Evolutionary conservation across 2,329 filamentous ascomycete genomes (phyloP).

Genomic region (Aspergillus sp.): DNA sequence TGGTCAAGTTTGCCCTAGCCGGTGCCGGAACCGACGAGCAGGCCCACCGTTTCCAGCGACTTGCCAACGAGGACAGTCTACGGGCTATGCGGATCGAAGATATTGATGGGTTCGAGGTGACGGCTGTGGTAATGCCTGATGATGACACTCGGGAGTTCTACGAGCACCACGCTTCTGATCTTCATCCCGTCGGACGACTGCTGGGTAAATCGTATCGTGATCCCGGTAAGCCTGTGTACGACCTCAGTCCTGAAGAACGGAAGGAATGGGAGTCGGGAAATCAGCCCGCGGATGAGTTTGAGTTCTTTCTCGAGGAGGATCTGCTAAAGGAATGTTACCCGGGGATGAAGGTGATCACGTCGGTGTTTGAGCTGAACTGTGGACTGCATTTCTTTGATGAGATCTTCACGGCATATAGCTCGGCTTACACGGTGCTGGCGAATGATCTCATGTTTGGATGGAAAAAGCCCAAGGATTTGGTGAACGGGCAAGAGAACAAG

Average conservation of each 20-base stretch:
- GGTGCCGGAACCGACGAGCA: constrained; percentile 39
- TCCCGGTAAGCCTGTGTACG: constrained; percentile 33
- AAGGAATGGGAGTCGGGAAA: constrained; percentile 15
- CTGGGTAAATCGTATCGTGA: constrained; percentile 46
- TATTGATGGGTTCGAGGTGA: constrained; percentile 56
- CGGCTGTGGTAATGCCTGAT: constrained; percentile 43
- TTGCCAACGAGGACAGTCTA: constrained; percentile 30
- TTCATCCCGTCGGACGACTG: constrained; percentile 49
- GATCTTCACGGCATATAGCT: constrained; percentile 49
- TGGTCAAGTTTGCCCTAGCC: constrained; percentile 46
- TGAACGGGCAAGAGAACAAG: constrained; percentile 2
- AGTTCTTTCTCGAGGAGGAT: constrained; percentile 63
- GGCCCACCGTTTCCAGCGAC: constrained; percentile 30
- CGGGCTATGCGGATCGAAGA: constrained; percentile 41
- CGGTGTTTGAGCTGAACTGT: constrained; percentile 51
- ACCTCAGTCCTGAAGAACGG: constrained; percentile 31
- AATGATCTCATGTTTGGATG: constrained; percentile 64
- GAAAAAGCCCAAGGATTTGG: constrained; percentile 47
- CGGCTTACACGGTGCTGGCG: constrained; percentile 58
- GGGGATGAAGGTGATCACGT: constrained; percentile 58
- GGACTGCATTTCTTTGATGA: constrained; percentile 60
- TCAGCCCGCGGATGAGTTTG: constrained; percentile 29
- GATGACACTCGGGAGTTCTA: constrained; percentile 45
- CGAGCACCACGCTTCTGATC: constrained; percentile 32
- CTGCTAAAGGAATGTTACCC: constrained; percentile 51